These are phyloP conservation scores for Cyberlindnera lachancei DNA, from an alignment of 805 yeast species.

Conservation along the genomic window DNA sequence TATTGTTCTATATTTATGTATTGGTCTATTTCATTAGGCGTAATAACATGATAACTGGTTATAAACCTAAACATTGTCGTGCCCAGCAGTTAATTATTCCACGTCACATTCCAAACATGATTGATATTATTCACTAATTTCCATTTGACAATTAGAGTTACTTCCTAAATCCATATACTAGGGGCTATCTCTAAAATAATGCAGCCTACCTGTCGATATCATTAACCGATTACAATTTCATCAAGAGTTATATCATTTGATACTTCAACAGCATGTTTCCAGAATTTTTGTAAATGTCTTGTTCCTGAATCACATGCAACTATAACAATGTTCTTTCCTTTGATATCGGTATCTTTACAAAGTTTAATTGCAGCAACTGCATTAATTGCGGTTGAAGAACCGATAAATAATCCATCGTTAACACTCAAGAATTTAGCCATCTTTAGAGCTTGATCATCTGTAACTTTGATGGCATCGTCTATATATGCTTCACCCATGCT, in stretches of 20 bases:
- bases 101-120: no score
- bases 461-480: slow-evolving; percentile 73
- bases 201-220: no score
- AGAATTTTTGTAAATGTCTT: slow-evolving; percentile 85
- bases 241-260: slow-evolving; percentile 26
- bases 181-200: no score
- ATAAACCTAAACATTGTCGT: no score
- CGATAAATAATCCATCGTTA: slow-evolving; percentile 85
- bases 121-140: no score
- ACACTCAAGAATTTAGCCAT: slow-evolving; percentile 84
- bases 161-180: no score
- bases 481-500: slow-evolving; percentile 58
- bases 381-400: slow-evolving; percentile 89
- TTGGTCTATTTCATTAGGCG: no score
- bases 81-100: no score
- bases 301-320: slow-evolving; percentile 90
- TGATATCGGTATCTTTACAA: slow-evolving; percentile 36
- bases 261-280: slow-evolving; percentile 58
- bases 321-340: slow-evolving; percentile 66
- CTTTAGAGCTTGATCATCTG: slow-evolving; percentile 70
- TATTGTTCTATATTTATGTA: no score
- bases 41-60: no score
- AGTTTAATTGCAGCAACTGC: slow-evolving; percentile 79
- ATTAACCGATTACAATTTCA: no score
- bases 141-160: no score